A percentile compares a stretch with the other conserved stretches of the same genome.
These are phyloP conservation scores for Fusarium bactridioides DNA, from an alignment of 2,329 filamentous ascomycete species.

Conservation along the genomic window DNA sequence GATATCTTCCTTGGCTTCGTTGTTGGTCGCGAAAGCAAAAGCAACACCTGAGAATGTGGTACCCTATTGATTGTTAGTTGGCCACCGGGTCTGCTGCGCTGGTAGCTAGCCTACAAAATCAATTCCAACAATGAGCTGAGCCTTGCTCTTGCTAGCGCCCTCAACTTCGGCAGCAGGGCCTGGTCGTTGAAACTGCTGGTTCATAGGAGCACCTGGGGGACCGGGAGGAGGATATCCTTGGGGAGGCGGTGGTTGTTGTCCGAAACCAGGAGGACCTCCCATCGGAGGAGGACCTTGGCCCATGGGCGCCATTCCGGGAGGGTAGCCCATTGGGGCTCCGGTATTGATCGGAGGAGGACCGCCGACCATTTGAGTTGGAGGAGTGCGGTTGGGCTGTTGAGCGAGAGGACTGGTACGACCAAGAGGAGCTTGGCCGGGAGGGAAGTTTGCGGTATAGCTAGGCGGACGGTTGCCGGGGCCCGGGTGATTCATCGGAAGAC, in stretches of 20 bases:
- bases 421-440: constrained; percentile 55
- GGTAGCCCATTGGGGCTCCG: constrained; percentile 67
- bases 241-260: constrained; percentile 47
- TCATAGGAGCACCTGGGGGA: constrained; percentile 51
- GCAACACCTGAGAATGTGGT: constrained; percentile 98
- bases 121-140: constrained; percentile 97
- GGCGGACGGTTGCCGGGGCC: constrained; percentile 67
- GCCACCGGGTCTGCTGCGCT: constrained; percentile 1
- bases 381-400: constrained; percentile 60
- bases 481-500: constrained; percentile 69
- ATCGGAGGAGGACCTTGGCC: constrained; percentile 53
- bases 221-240: constrained; percentile 55
- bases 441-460: constrained; percentile 68
- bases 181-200: constrained; percentile 54
- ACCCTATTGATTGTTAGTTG: constrained; percentile 63
- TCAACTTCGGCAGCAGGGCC: constrained; percentile 77
- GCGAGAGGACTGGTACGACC: constrained; percentile 63
- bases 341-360: constrained; percentile 75
- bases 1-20: constrained; percentile 97
- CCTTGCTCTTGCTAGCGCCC: constrained; percentile 87
- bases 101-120: constrained; percentile 78
- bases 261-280: constrained; percentile 49
- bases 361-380: constrained; percentile 67
- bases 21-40: constrained; percentile 96
- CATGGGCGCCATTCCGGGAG: constrained; percentile 60